These are phyloP conservation scores for Talaromyces sp. DNA, from an alignment of 2,329 filamentous ascomycete species.

Conservation along the genomic window DNA sequence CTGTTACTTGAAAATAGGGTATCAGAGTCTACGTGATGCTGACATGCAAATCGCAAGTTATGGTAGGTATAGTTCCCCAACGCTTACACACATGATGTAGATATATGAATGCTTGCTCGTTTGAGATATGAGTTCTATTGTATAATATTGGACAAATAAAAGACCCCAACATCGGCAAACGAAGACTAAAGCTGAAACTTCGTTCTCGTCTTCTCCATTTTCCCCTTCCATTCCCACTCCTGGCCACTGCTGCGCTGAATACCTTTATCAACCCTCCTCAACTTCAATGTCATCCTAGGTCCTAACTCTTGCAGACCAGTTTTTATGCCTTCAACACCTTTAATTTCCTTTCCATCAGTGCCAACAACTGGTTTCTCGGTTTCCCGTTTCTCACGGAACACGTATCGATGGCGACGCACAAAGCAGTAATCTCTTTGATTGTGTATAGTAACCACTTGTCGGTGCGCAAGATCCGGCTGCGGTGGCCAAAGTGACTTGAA, in stretches of 20 bases:
- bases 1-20: neutral
- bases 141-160: neutral
- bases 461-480: slow-evolving; percentile 76
- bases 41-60: neutral
- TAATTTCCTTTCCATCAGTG: slow-evolving; percentile 76
- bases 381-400: slow-evolving; percentile 83
- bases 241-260: slow-evolving; percentile 73
- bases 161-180: neutral
- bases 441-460: slow-evolving; percentile 88
- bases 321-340: slow-evolving; percentile 80
- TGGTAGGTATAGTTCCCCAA: neutral
- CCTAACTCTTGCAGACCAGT: slow-evolving; percentile 89
- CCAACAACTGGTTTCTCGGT: slow-evolving; percentile 85
- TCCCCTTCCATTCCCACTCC: slow-evolving; percentile 95
- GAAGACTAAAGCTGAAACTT: slow-evolving; percentile 79
- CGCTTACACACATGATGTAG: neutral
- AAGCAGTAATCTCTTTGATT: slow-evolving; percentile 98
- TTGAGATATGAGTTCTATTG: neutral
- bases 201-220: slow-evolving; percentile 91
- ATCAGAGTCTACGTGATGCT: neutral
- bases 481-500: slow-evolving; percentile 79
- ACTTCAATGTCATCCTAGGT: slow-evolving; percentile 78
- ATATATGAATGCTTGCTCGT: neutral
- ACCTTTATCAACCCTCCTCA: slow-evolving; percentile 87
- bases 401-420: slow-evolving; percentile 81